A percentile compares a stretch with the other conserved stretches of the same genome.
Evolutionary conservation across 768 basidiomycete genomes (phyloP).

Genomic region (Leccinum sublutescens): DNA sequence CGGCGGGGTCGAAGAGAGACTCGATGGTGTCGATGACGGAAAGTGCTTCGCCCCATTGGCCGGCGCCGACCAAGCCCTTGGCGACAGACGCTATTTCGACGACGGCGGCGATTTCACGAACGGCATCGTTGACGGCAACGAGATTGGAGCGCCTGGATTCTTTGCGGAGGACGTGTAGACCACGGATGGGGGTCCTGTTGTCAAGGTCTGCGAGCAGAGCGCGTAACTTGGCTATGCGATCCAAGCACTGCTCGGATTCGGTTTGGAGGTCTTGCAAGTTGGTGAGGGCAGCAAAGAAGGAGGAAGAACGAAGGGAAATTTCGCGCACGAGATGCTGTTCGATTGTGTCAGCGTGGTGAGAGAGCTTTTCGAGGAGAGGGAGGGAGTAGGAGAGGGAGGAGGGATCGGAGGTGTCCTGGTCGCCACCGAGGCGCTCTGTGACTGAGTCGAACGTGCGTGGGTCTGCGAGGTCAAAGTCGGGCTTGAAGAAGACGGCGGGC

Average conservation of each 20-base stretch:
- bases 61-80: conserved; percentile 70
- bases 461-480: conserved; percentile 77
- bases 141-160: conserved; percentile 63
- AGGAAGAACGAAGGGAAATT: conserved; percentile 84
- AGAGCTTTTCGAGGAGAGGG: conserved; percentile 84
- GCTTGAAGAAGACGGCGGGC: conserved; percentile 77
- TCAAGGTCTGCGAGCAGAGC: conserved; percentile 73
- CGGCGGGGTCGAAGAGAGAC: conserved; percentile 46
- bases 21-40: conserved; percentile 69
- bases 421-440: conserved; percentile 52
- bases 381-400: conserved; percentile 63
- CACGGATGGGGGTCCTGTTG: conserved; percentile 71
- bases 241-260: conserved; percentile 81
- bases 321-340: conserved; percentile 94
- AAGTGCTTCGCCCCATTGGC: conserved; percentile 87
- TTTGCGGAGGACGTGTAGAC: conserved; percentile 68
- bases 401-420: conserved; percentile 48
- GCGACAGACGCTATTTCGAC: conserved; percentile 77
- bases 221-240: conserved; percentile 72
- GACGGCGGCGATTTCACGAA: conserved; percentile 64
- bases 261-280: conserved; percentile 92
- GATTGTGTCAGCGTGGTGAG: conserved; percentile 88
- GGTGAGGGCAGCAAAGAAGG: conserved; percentile 94
- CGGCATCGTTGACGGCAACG: conserved; percentile 56
- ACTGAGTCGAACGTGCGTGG: conserved; percentile 75